Conservation (phyloP, 2,329 filamentous ascomycete genomes). For the Aspergillus sp. region DNA sequence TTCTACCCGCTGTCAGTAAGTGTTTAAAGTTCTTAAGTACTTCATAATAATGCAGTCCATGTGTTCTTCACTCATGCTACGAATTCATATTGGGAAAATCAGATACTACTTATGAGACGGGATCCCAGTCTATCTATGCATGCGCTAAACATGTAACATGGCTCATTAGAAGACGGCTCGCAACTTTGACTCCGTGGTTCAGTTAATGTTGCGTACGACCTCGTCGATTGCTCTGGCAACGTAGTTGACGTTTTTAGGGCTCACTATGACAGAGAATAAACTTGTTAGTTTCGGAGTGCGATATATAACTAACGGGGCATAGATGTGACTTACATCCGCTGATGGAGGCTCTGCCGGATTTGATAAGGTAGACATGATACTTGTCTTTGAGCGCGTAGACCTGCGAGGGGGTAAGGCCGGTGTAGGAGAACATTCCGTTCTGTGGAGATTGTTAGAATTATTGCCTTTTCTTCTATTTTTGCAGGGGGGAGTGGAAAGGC, state of each 20-base stretch:
- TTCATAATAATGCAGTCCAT: background rate
- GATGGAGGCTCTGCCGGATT: conserved; percentile 41
- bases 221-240: conserved; percentile 40
- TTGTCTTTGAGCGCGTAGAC: conserved; percentile 43
- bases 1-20: background rate
- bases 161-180: background rate
- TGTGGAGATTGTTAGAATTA: conserved; percentile 10
- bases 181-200: background rate
- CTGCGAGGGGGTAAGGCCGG: conserved; percentile 47
- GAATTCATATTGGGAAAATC: background rate
- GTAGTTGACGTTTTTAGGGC: conserved; percentile 40
- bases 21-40: background rate
- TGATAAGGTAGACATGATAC: conserved; percentile 45
- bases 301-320: background rate
- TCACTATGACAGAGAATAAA: conserved; percentile 26
- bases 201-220: conserved; percentile 36
- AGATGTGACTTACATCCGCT: conserved; percentile 35
- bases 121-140: background rate
- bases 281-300: background rate
- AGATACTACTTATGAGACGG: background rate
- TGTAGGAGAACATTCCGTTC: conserved; percentile 89
- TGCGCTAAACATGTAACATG: background rate
- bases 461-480: background rate
- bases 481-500: background rate
- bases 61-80: background rate